Conservation (phyloP, 768 basidiomycete species). For the Pluteus cervinus region DNA sequence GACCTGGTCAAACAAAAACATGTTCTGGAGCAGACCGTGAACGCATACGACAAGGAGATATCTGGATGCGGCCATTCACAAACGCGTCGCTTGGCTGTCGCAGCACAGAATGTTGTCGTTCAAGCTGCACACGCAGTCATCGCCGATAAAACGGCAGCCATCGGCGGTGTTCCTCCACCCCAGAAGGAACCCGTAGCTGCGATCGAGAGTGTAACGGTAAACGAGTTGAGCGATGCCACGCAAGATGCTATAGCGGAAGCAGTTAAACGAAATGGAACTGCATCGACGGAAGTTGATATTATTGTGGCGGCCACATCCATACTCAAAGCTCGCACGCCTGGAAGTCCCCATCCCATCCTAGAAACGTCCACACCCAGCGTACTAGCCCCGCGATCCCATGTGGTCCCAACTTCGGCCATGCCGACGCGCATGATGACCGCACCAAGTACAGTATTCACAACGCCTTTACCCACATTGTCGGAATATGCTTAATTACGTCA, state of each 20-base stretch:
- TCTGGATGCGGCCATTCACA: constrained; percentile 47
- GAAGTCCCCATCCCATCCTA: constrained; percentile 10
- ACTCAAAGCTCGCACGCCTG: constrained; percentile 35
- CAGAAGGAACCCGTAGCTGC: constrained; percentile 35
- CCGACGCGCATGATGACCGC: constrained; percentile 16
- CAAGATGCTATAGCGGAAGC: constrained; percentile 75
- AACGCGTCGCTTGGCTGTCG: constrained; percentile 59
- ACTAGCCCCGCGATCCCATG: constrained; percentile 1
- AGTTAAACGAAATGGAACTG: constrained; percentile 67
- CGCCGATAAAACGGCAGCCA: constrained; percentile 39
- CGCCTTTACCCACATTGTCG: constrained; percentile 31
- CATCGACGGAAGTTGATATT: constrained; percentile 76
- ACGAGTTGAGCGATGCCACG: constrained; percentile 46
- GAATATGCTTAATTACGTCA: constrained; percentile 32
- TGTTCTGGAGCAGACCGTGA: constrained; percentile 62
- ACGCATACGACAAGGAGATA: constrained; percentile 70
- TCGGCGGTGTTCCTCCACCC: constrained; percentile 28
- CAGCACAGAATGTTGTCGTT: constrained; percentile 77
- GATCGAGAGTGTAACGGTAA: constrained; percentile 44
- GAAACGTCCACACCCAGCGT: constrained; percentile 2
- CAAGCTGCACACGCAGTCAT: constrained; percentile 70
- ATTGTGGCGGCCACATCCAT: constrained; percentile 63
- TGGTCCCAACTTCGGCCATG: constrained; percentile 7
- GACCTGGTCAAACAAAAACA: constrained; percentile 78
- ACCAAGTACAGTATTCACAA: constrained; percentile 16